Evolutionary conservation across 73 alveolate genomes (phyloP).

Genomic region (Effrenium voratum): DNA sequence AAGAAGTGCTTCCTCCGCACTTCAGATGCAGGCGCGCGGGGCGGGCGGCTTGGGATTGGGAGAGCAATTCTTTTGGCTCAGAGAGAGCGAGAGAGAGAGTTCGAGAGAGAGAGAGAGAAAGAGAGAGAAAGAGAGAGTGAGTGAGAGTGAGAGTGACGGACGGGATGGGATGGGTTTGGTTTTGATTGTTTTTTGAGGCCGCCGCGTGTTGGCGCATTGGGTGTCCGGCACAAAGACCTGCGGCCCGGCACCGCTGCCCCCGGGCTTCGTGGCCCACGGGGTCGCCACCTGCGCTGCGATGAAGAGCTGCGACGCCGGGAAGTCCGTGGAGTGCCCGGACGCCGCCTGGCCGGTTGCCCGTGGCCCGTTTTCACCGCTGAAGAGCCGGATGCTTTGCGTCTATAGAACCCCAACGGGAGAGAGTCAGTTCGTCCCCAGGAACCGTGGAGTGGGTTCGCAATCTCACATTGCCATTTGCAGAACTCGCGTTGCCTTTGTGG

Average conservation of each 20-base stretch:
- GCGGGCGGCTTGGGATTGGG: not conserved
- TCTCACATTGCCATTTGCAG: too few relatives aligned
- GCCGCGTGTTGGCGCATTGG: constrained; percentile 56
- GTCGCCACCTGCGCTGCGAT: constrained; percentile 42
- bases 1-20: constrained; percentile 87
- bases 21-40: constrained; percentile 67
- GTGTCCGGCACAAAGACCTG: constrained; percentile 40
- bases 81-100: not conserved
- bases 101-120: not conserved
- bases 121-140: not conserved
- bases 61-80: not conserved
- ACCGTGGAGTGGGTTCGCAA: too few relatives aligned
- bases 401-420: too few relatives aligned
- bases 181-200: not conserved
- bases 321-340: constrained; percentile 47
- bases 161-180: not conserved
- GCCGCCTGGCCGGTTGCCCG: not conserved
- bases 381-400: too few relatives aligned
- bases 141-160: not conserved
- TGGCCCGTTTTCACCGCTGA: not conserved
- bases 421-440: too few relatives aligned
- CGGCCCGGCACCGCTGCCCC: constrained; percentile 46
- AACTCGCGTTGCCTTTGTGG: not conserved
- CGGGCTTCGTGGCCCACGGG: constrained; percentile 38
- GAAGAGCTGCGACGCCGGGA: constrained; percentile 78